phyloP scores from a whole-genome alignment of 345 rosid genomes.

The Iberis pinnata region DNA sequence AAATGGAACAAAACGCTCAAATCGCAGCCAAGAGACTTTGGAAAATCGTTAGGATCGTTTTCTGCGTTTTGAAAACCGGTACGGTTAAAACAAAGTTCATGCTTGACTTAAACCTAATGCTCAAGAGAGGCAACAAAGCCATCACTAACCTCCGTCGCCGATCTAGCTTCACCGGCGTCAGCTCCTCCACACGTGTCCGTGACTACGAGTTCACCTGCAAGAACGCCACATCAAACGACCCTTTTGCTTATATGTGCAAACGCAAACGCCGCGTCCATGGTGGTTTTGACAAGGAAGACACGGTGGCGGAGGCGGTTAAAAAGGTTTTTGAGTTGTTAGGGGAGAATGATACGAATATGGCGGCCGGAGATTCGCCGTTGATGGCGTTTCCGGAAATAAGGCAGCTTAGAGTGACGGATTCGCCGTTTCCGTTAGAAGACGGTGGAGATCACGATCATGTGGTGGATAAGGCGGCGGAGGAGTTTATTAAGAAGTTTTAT shows the following conservation, averaged over 20 bases:
- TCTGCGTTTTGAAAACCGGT: conserved; percentile 50
- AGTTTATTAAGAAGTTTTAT: conserved; percentile 63
- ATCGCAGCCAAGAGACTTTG: conserved; percentile 48
- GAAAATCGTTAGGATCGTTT: conserved; percentile 41
- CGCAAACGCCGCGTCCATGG: conserved; percentile 36
- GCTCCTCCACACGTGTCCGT: conserved; percentile 37
- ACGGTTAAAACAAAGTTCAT: conserved; percentile 47
- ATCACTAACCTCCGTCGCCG: conserved; percentile 44
- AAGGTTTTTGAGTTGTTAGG: conserved; percentile 67
- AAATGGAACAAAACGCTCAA: conserved; percentile 39
- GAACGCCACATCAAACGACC: conserved; percentile 38
- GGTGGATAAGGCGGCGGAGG: conserved; percentile 75
- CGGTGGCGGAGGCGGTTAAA: conserved; percentile 50
- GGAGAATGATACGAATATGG: conserved; percentile 22
- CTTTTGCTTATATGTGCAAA: conserved; percentile 27
- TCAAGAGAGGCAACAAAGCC: conserved; percentile 57
- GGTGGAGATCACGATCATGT: conserved; percentile 43
- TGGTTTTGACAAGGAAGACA: conserved; percentile 38
- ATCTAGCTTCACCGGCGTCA: conserved; percentile 40
- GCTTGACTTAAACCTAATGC: conserved; percentile 48
- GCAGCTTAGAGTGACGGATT: conserved; percentile 69
- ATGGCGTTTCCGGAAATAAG: conserved; percentile 48
- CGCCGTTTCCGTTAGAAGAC: conserved; percentile 68
- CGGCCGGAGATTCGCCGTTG: conserved; percentile 27
- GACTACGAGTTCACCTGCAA: conserved; percentile 79